These are phyloP conservation scores for Fusarium beomiforme DNA, from an alignment of 2,329 filamentous ascomycete species.

Conservation along the genomic window DNA sequence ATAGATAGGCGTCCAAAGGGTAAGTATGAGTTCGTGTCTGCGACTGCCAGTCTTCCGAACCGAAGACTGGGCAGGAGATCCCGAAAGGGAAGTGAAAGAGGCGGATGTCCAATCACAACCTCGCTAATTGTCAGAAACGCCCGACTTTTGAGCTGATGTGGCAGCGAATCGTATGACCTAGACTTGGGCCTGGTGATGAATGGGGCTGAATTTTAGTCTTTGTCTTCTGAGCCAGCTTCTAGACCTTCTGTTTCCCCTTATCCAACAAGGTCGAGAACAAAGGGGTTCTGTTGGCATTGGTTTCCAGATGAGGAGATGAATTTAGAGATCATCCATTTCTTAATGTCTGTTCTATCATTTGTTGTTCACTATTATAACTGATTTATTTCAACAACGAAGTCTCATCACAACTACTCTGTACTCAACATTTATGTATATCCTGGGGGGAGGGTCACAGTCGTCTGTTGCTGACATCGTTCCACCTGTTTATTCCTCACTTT, in stretches of 20 bases:
- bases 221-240: not conserved
- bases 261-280: constrained; percentile 13
- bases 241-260: not conserved
- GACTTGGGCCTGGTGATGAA: not conserved
- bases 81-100: constrained; percentile 21
- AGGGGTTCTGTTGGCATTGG: not conserved
- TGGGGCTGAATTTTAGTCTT: not conserved
- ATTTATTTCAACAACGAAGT: not conserved
- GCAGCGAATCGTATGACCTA: constrained; percentile 45
- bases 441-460: constrained; percentile 7
- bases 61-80: constrained; percentile 29
- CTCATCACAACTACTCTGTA: not conserved
- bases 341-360: not conserved
- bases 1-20: not conserved
- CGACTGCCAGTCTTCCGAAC: constrained; percentile 19
- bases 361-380: not conserved
- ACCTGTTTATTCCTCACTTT: constrained; percentile 7
- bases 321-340: not conserved
- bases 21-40: not conserved
- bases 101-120: constrained; percentile 23
- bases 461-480: constrained; percentile 33
- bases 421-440: not conserved
- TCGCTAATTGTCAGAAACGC: constrained; percentile 39
- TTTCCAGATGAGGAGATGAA: not conserved
- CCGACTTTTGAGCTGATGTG: constrained; percentile 43